Percentiles rank a stretch among this genome's conserved stretches.
Conservation (phyloP, 352 stramenopile genomes). For the Blastocystis sp. region DNA sequence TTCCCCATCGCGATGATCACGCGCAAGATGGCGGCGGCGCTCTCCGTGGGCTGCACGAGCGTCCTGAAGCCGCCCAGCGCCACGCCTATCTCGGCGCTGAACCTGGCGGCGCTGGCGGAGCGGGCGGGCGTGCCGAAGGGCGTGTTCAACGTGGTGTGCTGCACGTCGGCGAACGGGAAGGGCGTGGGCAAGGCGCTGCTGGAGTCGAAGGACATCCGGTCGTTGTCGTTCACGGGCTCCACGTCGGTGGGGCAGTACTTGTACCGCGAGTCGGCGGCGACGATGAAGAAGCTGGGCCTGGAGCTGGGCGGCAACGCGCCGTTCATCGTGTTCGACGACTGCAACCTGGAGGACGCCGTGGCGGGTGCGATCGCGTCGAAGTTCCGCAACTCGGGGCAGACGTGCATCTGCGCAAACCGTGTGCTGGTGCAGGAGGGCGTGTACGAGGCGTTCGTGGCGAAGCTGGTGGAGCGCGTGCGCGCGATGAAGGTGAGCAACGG, state of each 20-base stretch:
- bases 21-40: slow-evolving; percentile 86
- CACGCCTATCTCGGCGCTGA: slow-evolving; percentile 90
- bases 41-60: slow-evolving; percentile 87
- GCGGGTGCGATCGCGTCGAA: slow-evolving; percentile 76
- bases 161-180: slow-evolving; percentile 74
- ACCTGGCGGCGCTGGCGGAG: slow-evolving; percentile 83
- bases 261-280: slow-evolving; percentile 74
- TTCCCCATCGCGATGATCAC: slow-evolving; percentile 97
- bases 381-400: slow-evolving; percentile 80
- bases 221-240: slow-evolving; percentile 85
- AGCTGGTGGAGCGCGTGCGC: slow-evolving; percentile 77
- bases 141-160: slow-evolving; percentile 83
- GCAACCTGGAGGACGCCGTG: slow-evolving; percentile 77
- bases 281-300: slow-evolving; percentile 79
- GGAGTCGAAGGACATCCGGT: slow-evolving; percentile 76
- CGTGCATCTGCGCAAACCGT: slow-evolving; percentile 77
- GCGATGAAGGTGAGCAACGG: slow-evolving; percentile 84
- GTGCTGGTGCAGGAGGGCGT: slow-evolving; percentile 88
- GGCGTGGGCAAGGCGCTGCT: slow-evolving; percentile 80
- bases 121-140: slow-evolving; percentile 81
- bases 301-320: slow-evolving; percentile 82
- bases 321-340: slow-evolving; percentile 83
- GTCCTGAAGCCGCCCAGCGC: slow-evolving; percentile 92
- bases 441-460: slow-evolving; percentile 86
- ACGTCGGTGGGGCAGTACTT: slow-evolving; percentile 81